These are phyloP conservation scores for Neurospora sp. DNA, from an alignment of 495 filamentous ascomycete species.

Conservation along the genomic window DNA sequence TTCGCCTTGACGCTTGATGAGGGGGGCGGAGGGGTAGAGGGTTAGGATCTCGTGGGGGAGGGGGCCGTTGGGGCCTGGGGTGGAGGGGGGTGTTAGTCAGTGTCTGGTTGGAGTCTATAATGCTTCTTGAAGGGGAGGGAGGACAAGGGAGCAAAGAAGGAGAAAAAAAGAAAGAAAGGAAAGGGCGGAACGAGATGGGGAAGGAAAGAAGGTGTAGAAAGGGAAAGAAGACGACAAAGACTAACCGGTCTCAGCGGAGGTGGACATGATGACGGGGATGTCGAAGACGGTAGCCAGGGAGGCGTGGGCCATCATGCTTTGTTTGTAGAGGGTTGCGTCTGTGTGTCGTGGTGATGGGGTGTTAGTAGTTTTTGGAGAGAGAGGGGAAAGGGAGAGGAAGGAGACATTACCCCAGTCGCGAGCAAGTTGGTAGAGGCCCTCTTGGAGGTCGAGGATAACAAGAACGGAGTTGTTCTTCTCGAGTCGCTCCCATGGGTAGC, in stretches of 20 bases:
- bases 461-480: conserved; percentile 31
- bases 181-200: too few species aligned
- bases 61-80: conserved; percentile 56
- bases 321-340: conserved; percentile 49
- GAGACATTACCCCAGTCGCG: conserved; percentile 42
- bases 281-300: conserved; percentile 56
- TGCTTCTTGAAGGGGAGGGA: too few species aligned
- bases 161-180: too few species aligned
- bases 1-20: conserved; percentile 62
- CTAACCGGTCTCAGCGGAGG: conserved; percentile 47
- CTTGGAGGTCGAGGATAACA: conserved; percentile 62
- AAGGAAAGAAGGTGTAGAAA: too few species aligned
- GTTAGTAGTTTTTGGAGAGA: neutral
- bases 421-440: conserved; percentile 55
- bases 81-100: too few species aligned
- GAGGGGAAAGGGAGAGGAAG: neutral
- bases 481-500: conserved; percentile 15
- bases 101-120: too few species aligned
- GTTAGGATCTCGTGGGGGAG: conserved; percentile 60
- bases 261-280: conserved; percentile 61
- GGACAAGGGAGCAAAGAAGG: too few species aligned
- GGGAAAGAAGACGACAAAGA: neutral
- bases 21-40: conserved; percentile 56
- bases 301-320: conserved; percentile 61
- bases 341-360: neutral